Percentiles rank a stretch among this genome's conserved stretches.
Evolutionary conservation across 208 protist genomes (phyloP).

Genomic region (Leishmania gerbilli): DNA sequence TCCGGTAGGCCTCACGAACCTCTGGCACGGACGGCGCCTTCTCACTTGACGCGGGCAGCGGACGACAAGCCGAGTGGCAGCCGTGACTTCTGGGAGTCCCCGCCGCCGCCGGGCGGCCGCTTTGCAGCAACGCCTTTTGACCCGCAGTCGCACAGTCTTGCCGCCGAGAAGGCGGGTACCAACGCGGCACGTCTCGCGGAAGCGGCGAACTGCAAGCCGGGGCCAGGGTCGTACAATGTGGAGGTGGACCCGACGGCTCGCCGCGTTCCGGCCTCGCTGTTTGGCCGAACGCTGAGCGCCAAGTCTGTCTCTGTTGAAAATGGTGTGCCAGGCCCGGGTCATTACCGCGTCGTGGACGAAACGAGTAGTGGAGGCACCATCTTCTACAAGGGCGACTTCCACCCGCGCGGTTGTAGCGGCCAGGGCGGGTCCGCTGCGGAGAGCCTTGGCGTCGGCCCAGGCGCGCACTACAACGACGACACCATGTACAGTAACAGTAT

Average conservation of each 20-base stretch:
- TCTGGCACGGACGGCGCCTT: neutral
- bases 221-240: slow-evolving; percentile 27
- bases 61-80: slow-evolving; percentile 24
- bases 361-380: slow-evolving; percentile 30
- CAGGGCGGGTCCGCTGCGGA: slow-evolving; percentile 17
- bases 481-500: slow-evolving; percentile 58
- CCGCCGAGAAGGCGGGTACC: slow-evolving; percentile 14
- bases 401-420: slow-evolving; percentile 32
- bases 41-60: slow-evolving; percentile 16
- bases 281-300: slow-evolving; percentile 32
- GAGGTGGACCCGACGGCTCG: slow-evolving; percentile 12
- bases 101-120: slow-evolving; percentile 26
- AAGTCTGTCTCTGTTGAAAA: slow-evolving; percentile 33
- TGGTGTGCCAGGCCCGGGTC: slow-evolving; percentile 59
- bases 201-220: slow-evolving; percentile 10
- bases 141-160: slow-evolving; percentile 19
- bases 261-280: slow-evolving; percentile 25
- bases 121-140: slow-evolving; percentile 44
- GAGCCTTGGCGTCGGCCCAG: slow-evolving; percentile 34
- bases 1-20: slow-evolving; percentile 31
- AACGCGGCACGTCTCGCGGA: slow-evolving; percentile 18
- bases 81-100: slow-evolving; percentile 27
- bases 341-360: slow-evolving; percentile 42
- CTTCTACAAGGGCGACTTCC: slow-evolving; percentile 83
- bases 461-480: slow-evolving; percentile 58